Evolutionary conservation across 139 green algal species (phyloP), one percentile per base, ranked within the genome.

Genomic region (Volvox reticuliferus): DNA sequence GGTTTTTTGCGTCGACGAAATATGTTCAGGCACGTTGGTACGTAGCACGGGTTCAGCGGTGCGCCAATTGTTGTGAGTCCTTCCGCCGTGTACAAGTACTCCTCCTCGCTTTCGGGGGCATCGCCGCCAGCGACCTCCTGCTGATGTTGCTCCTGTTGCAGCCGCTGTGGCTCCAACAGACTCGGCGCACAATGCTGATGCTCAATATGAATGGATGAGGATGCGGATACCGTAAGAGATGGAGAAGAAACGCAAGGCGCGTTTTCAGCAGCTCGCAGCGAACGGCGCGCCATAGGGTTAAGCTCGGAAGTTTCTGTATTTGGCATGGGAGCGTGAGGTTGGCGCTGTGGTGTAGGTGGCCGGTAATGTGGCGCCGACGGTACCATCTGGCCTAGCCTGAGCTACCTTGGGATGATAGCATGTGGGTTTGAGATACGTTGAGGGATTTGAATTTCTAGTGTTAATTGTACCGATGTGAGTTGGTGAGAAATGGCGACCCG

Each of bases 51-150:
- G 3, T 79, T 76, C 9, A 87, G 82, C 35, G n/a, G 68, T 17
- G 36, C 84, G 0, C 65, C 35, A n/a, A 68, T 2, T 17, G 21
- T 5, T 69, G 84, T 69, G 17, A 89, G 26, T 5, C 28, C 84
- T 5, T 89, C 84, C 24, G 44, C 68, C 18, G 84, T 89, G 67
- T 69, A 69, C 36, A 62, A 26, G 20, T 89, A 89, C 21, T 81
- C 36, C 17, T 62, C 62, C 5, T 65, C 78, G 61, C 30, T 77
- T 17, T 28, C 30, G 2, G 61, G 22, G 1, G 61, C 81, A 28
- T 76, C 19, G 21, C 24, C 44, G 44, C 61, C 75, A 33, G n/a
- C 81, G 19, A n/a, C 13, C 13, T 87, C 37, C 14, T 76, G 61
- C 24, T 55, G 61, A 30, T 76, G 50, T 37, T 28, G 79, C 6